Base-by-base conservation (phyloP, 2,329 filamentous ascomycete genomes). In the Nothophoma quercina region DNA sequence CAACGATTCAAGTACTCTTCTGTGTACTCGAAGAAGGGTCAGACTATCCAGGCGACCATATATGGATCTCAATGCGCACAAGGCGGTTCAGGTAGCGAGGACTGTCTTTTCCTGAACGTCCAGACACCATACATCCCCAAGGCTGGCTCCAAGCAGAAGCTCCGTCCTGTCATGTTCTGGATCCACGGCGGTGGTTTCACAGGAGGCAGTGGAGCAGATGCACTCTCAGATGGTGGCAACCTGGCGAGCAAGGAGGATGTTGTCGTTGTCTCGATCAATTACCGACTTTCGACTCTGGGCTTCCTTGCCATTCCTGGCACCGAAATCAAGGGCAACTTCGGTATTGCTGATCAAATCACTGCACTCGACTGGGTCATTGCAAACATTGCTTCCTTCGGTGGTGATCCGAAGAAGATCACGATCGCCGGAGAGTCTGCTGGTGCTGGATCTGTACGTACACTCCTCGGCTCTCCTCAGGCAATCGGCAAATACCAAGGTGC, bases 141-240 rank as follows among this genome's bases (percentile, higher is more conserved):
- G 29, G 60, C 65, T 9, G 73, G 71, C 4, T 75, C 68, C 3
- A 75, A 72, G 46, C 67, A 65, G 13, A 62, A 76, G 2, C 69
- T 82, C 5, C 58, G 52, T 19, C 62, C 64, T 5, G 61, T 62
- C 15, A 55, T 62, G 19, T 55, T 88, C 2, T 87, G 86, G 64
- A 72, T 88, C 25, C 85, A 88, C 64, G 86, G 86, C 35, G 86
- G 86, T 2, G 81, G 78, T 5, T 88, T 88, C 75, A 87, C 75
- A 40, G 51, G 62, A 8, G 64, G 64, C 7, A 65, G 51, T 88
- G 12, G 78, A 81, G 5, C 87, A 82, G 59, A 70, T 68, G 2
- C 63, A 64, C 18, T 60, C 73, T 67, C 64, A 1, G 84, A 87
- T 55, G 81, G 83, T 16, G 81, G 81, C 2, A 83, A 84, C 56